Conservation (phyloP, 257 asterid genomes). For the Misopates orontium region DNA sequence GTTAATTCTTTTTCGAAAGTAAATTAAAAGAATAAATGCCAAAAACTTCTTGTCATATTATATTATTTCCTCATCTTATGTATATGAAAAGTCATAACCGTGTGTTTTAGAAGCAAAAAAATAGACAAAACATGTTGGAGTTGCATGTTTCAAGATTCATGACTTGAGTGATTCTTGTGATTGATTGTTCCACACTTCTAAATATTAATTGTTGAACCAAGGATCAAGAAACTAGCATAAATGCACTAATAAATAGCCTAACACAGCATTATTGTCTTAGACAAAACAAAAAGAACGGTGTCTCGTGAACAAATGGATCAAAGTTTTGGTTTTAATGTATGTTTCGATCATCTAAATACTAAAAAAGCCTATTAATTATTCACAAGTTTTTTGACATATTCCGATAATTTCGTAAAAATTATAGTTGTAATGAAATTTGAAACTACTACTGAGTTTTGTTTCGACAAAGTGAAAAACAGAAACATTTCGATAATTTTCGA, state of each 20-base stretch:
- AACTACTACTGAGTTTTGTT: too few species aligned
- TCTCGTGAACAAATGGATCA: not conserved
- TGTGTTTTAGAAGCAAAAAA: conserved; percentile 24
- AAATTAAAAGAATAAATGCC: conserved; percentile 12
- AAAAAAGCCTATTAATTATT: too few species aligned
- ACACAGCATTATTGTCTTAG: too few species aligned
- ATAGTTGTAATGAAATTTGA: too few species aligned
- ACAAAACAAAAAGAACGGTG: not conserved
- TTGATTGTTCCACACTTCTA: not conserved
- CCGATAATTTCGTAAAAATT: too few species aligned
- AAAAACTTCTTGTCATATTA: not conserved
- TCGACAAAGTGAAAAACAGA: too few species aligned
- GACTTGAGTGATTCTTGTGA: conserved; percentile 20
- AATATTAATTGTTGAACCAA: not conserved
- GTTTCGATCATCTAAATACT: too few species aligned
- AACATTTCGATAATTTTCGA: too few species aligned
- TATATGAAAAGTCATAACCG: conserved; percentile 26
- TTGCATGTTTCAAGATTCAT: conserved; percentile 15
- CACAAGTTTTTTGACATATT: too few species aligned
- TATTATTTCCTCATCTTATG: not conserved
- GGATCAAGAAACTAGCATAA: too few species aligned
- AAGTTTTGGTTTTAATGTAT: too few species aligned
- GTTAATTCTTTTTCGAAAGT: not conserved
- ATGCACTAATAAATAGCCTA: too few species aligned
- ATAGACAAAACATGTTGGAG: conserved; percentile 10